A percentile compares a stretch with the other conserved stretches of the same genome.
Conservation (phyloP, 2,329 filamentous ascomycete species). For the Aspergillus neoniger region DNA sequence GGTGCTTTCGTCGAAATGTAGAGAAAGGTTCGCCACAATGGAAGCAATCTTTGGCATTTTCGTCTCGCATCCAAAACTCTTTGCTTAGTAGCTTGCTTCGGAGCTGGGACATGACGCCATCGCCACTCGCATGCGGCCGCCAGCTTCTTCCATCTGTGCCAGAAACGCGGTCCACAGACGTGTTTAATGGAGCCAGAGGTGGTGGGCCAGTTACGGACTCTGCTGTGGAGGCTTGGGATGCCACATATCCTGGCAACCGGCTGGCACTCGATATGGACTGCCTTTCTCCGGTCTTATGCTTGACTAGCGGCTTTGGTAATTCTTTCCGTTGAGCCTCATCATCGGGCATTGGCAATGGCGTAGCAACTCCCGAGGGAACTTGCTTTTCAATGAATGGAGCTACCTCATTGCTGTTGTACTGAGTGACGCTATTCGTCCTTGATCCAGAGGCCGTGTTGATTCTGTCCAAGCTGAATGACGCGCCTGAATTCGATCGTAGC, state of each 20-base stretch:
- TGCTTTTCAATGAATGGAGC: slow-evolving; percentile 31
- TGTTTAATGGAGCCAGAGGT: slow-evolving; percentile 34
- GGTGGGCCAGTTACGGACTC: slow-evolving; percentile 50
- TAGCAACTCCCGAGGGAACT: slow-evolving; percentile 29
- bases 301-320: slow-evolving; percentile 27
- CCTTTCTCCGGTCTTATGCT: slow-evolving; percentile 34
- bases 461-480: slow-evolving; percentile 33
- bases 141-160: slow-evolving; percentile 22
- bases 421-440: slow-evolving; percentile 33
- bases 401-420: slow-evolving; percentile 30
- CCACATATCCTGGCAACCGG: slow-evolving; percentile 48
- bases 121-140: slow-evolving; percentile 22
- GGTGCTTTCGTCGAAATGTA: slow-evolving; percentile 92
- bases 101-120: slow-evolving; percentile 61
- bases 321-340: slow-evolving; percentile 32
- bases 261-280: slow-evolving; percentile 46
- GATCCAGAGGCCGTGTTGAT: slow-evolving; percentile 28
- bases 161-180: slow-evolving; percentile 26
- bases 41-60: slow-evolving; percentile 97
- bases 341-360: slow-evolving; percentile 33
- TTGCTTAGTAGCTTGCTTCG: slow-evolving; percentile 86
- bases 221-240: slow-evolving; percentile 44
- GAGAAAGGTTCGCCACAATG: slow-evolving; percentile 87
- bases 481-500: slow-evolving; percentile 32
- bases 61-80: slow-evolving; percentile 99